These are phyloP conservation scores for Lactarius trivialis DNA, from an alignment of 768 basidiomycete species.

Conservation along the genomic window DNA sequence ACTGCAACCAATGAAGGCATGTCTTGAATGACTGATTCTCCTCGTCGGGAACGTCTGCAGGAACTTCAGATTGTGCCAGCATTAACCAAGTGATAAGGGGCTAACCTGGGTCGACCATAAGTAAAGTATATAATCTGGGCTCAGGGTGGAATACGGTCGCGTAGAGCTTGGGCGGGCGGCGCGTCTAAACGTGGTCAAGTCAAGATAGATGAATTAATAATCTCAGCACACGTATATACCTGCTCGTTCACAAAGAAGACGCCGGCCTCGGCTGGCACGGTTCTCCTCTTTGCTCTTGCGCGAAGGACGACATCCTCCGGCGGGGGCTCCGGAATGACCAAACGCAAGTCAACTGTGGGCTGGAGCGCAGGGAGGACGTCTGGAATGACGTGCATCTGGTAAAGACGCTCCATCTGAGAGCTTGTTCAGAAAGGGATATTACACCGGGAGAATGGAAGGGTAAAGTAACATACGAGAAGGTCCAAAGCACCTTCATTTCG, in stretches of 20 bases:
- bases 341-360: conserved; percentile 68
- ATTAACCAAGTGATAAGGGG: background rate
- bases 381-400: conserved; percentile 88
- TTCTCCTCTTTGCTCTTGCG: conserved; percentile 26
- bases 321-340: conserved; percentile 44
- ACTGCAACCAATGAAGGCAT: conserved; percentile 86
- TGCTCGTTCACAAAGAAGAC: conserved; percentile 59
- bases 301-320: conserved; percentile 27
- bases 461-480: conserved; percentile 51
- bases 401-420: conserved; percentile 81
- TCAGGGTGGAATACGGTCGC: conserved; percentile 80
- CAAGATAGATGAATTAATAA: background rate
- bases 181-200: conserved; percentile 41
- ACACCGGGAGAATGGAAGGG: background rate
- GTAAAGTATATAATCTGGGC: conserved; percentile 73
- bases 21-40: conserved; percentile 55
- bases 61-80: background rate
- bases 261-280: conserved; percentile 61
- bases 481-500: conserved; percentile 78
- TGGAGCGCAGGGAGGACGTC: conserved; percentile 70
- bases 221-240: conserved; percentile 35
- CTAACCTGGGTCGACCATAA: conserved; percentile 83
- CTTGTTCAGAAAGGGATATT: background rate
- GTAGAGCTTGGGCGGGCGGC: conserved; percentile 54
- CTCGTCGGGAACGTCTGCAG: conserved; percentile 75